Percentiles rank a stretch among this genome's conserved stretches.
These are phyloP conservation scores for Echinosophora koreensis DNA, from an alignment of 306 rosid species.

Conservation along the genomic window DNA sequence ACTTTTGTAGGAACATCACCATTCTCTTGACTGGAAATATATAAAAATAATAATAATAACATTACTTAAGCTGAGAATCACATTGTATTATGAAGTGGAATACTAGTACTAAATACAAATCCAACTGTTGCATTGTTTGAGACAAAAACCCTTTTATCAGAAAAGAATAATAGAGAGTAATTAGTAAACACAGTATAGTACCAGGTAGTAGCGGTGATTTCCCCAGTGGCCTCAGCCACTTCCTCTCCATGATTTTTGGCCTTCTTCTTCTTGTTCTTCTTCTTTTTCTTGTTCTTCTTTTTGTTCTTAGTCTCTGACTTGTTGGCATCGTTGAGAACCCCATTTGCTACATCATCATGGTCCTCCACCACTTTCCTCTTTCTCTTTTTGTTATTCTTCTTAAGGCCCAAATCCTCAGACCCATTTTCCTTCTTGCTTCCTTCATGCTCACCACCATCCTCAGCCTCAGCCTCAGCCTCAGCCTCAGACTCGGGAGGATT, in stretches of 20 bases:
- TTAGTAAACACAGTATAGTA: constrained; percentile 34
- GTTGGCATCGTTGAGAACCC: constrained; percentile 34
- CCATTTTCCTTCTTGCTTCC: constrained; percentile 43
- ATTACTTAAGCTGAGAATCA: too few relatives aligned
- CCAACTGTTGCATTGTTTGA: constrained; percentile 17
- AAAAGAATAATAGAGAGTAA: background rate
- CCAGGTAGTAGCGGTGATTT: constrained; percentile 50
- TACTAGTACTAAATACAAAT: background rate
- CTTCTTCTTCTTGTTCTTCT: constrained; percentile 38
- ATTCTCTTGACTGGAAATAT: constrained; percentile 56
- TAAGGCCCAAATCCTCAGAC: constrained; percentile 27
- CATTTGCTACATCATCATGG: constrained; percentile 45
- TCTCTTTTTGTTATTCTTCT: constrained; percentile 49
- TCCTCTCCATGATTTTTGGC: too few relatives aligned
- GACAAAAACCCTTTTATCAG: background rate
- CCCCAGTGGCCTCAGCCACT: too few relatives aligned
- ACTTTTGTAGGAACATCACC: constrained; percentile 68
- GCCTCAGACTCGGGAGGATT: constrained; percentile 36
- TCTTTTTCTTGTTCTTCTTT: constrained; percentile 42
- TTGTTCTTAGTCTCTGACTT: background rate
- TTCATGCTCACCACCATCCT: constrained; percentile 31
- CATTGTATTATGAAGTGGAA: too few relatives aligned
- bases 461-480: constrained; percentile 28
- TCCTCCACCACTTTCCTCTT: constrained; percentile 49
- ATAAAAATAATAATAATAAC: too few relatives aligned